A percentile compares a stretch with the other conserved stretches of the same genome.
These are phyloP conservation scores for Evansstolkia leycettana DNA, from an alignment of 495 filamentous ascomycete genomes.

Conservation along the genomic window DNA sequence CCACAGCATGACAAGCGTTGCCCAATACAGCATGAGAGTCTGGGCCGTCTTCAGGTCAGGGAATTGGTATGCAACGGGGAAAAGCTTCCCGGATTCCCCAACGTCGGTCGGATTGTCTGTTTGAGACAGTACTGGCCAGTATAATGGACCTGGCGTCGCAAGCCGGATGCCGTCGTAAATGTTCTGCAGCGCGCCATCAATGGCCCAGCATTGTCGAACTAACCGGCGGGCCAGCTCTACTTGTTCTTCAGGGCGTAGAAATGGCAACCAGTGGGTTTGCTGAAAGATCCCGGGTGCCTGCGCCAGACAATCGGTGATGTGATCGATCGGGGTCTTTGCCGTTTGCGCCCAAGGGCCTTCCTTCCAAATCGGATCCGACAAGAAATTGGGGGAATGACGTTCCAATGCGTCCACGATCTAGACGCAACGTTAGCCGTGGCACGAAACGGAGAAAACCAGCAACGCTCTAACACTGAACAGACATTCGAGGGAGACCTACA, in stretches of 20 bases:
- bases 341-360: constrained; percentile 12
- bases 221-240: constrained; percentile 3
- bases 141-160: constrained; percentile 9
- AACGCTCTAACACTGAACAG: no score
- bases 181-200: constrained; percentile 12
- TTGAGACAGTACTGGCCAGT: constrained; percentile 16
- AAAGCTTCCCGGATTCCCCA: constrained; percentile 6
- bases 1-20: constrained; percentile 14
- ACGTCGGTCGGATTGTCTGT: constrained; percentile 3
- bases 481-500: constrained; percentile 13
- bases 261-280: constrained; percentile 6
- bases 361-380: constrained; percentile 17
- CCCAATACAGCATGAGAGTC: constrained; percentile 24
- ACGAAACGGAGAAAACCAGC: no score
- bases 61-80: constrained; percentile 21
- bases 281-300: constrained; percentile 11
- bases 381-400: constrained; percentile 10
- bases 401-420: constrained; percentile 10
- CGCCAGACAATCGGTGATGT: constrained; percentile 16
- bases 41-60: constrained; percentile 9
- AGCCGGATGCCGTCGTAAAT: constrained; percentile 13
- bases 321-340: constrained; percentile 11
- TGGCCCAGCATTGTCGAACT: constrained; percentile 10
- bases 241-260: constrained; percentile 2
- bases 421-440: not conserved